Base-by-base conservation (phyloP, 306 rosid species). In the Malus fusca region DNA sequence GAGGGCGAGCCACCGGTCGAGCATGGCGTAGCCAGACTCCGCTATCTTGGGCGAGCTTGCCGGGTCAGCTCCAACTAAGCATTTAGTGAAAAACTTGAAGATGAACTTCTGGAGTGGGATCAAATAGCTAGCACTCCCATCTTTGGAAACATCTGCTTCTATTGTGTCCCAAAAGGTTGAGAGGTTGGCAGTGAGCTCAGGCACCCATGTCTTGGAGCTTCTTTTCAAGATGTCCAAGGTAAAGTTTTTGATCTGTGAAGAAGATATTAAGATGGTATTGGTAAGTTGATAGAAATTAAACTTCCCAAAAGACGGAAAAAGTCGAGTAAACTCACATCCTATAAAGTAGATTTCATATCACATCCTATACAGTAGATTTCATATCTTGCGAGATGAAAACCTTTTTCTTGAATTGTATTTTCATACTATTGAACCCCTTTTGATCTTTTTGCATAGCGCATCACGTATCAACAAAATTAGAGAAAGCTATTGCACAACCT, bases 1-100 rank as follows among this genome's bases (percentile, higher is more conserved):
- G 26, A 96, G 80, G 22, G 92, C 98, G 6, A 92, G 92, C 99
- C 99, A 96, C 12, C 83, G 63, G 78, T 90, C 76, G 4, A 96
- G 67, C 88, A 89, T 88, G 17, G 51, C 18, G 25, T 80, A 70
- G 71, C 98, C 99, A 3, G 88, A 84, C 0, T 87, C 75, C 0
- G 91, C 91, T 1, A 92, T 79, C 37, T 89, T 82, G 8, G 90
- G 76, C 3, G 93, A 87, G 62, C 28, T 74, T 3, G 93, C 86
- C 25, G 86, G n/a, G 71, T 96, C 99, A 8, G 91, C 93, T 2
- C 96, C 92, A 37, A 82, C 44, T 0, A 96, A 75, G 31, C 78
- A 73, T 76, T 92, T 96, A 77, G 75, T 71, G 68, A 96, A 81
- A 84, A 96, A 92, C 0, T 43, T 71, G 83, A 92, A 90, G 56